Percentiles rank a stretch among this genome's conserved stretches.
phyloP scores from a whole-genome alignment of 768 basidiomycete genomes.

The Mycena olivaceomarginata region DNA sequence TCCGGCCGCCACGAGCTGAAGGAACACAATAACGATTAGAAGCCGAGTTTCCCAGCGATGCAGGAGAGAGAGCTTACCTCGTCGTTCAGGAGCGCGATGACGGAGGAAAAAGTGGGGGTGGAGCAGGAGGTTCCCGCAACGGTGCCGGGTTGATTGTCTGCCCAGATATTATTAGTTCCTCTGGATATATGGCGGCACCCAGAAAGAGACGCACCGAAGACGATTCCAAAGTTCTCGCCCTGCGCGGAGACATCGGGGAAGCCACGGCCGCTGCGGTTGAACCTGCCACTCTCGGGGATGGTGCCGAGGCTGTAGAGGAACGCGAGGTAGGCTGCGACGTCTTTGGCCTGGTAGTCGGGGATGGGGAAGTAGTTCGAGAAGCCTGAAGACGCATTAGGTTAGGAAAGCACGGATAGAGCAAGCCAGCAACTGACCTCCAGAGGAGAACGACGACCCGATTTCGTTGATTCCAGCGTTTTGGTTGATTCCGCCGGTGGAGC shows the following conservation, averaged over 20 bases:
- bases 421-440: conserved; percentile 57
- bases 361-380: conserved; percentile 63
- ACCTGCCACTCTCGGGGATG: conserved; percentile 48
- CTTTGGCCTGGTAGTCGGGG: conserved; percentile 41
- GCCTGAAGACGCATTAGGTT: conserved; percentile 50
- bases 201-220: conserved; percentile 14
- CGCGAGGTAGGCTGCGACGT: conserved; percentile 39
- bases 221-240: conserved; percentile 49
- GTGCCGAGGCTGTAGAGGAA: conserved; percentile 25
- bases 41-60: neutral
- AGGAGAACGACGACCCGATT: conserved; percentile 61
- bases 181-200: conserved; percentile 8
- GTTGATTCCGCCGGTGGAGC: conserved; percentile 47
- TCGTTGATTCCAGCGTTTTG: conserved; percentile 49
- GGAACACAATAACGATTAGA: conserved; percentile 16
- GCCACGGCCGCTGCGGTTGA: conserved; percentile 39
- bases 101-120: conserved; percentile 63
- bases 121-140: conserved; percentile 66
- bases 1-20: conserved; percentile 54
- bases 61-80: conserved; percentile 27
- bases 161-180: conserved; percentile 13
- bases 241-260: conserved; percentile 69
- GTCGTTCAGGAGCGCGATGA: conserved; percentile 67
- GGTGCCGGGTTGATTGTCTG: neutral
- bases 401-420: neutral